These are phyloP conservation scores for Boletus sp. DNA, from an alignment of 768 basidiomycete genomes.

Conservation along the genomic window DNA sequence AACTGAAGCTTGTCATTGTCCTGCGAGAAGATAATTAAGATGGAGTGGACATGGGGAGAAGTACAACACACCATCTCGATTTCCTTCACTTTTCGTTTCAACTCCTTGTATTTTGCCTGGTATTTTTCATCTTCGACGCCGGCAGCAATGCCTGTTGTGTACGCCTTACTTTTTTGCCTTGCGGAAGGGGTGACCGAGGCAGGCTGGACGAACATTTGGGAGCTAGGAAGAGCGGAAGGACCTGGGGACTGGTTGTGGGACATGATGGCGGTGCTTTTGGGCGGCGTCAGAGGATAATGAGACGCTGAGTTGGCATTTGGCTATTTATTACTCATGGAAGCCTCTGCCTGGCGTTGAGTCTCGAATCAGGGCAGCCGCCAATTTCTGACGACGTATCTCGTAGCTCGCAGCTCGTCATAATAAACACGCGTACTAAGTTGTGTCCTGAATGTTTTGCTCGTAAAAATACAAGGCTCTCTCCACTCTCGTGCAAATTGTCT, in stretches of 20 bases:
- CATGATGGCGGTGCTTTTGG: constrained; percentile 52
- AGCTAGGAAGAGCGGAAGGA: constrained; percentile 41
- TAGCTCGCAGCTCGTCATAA: constrained; percentile 6
- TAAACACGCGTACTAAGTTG: not conserved
- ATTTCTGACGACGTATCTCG: constrained; percentile 11
- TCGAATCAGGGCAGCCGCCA: constrained; percentile 14
- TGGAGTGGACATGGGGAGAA: not conserved
- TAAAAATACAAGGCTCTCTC: not conserved
- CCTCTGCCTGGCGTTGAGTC: constrained; percentile 29
- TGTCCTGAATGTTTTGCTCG: not conserved
- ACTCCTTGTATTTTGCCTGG: constrained; percentile 83
- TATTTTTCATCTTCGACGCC: constrained; percentile 86
- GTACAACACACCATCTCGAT: constrained; percentile 66
- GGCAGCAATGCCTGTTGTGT: constrained; percentile 64
- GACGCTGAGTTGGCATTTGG: constrained; percentile 26
- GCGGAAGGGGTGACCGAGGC: constrained; percentile 29
- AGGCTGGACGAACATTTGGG: constrained; percentile 36
- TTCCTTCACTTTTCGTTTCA: constrained; percentile 86
- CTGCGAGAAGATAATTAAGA: constrained; percentile 37
- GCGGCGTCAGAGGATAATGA: constrained; percentile 34
- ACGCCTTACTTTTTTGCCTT: constrained; percentile 49
- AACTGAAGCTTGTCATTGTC: constrained; percentile 87
- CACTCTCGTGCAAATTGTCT: not conserved
- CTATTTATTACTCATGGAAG: constrained; percentile 31
- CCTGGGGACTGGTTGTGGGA: constrained; percentile 61